These are phyloP conservation scores for Phytopythium aichiense DNA, from an alignment of 352 stramenopile species.

Conservation along the genomic window DNA sequence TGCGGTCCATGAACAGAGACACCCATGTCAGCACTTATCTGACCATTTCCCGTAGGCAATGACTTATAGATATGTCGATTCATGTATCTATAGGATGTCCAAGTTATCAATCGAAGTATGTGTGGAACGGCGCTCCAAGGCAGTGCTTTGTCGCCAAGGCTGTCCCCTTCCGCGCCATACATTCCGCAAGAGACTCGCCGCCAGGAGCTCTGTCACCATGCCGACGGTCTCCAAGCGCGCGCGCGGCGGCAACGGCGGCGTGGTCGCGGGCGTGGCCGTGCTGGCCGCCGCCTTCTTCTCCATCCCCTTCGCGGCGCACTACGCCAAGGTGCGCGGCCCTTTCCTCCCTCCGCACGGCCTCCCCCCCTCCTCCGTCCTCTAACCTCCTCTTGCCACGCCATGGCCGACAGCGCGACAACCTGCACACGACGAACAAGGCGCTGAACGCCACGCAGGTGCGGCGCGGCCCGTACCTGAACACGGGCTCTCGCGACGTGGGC, in stretches of 20 bases:
- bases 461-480: slow-evolving; percentile 78
- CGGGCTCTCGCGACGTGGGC: slow-evolving; percentile 69
- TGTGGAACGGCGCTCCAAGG: too few relatives aligned
- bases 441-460: slow-evolving; percentile 73
- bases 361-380: background rate
- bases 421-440: slow-evolving; percentile 51
- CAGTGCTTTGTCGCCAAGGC: too few relatives aligned
- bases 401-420: slow-evolving; percentile 38
- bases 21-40: too few relatives aligned
- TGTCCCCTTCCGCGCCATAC: too few relatives aligned
- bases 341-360: background rate
- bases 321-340: slow-evolving; percentile 39
- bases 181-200: too few relatives aligned
- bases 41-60: too few relatives aligned
- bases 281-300: slow-evolving; percentile 66
- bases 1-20: too few relatives aligned
- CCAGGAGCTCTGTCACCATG: too few relatives aligned
- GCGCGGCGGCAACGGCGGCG: slow-evolving; percentile 24
- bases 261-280: slow-evolving; percentile 41
- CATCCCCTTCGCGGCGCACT: slow-evolving; percentile 67
- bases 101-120: too few relatives aligned
- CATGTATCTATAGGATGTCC: too few relatives aligned
- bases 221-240: background rate
- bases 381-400: background rate
- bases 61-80: too few relatives aligned